These are phyloP conservation scores for Verticillium klebahnii DNA, from an alignment of 2,329 filamentous ascomycete genomes.

Conservation along the genomic window DNA sequence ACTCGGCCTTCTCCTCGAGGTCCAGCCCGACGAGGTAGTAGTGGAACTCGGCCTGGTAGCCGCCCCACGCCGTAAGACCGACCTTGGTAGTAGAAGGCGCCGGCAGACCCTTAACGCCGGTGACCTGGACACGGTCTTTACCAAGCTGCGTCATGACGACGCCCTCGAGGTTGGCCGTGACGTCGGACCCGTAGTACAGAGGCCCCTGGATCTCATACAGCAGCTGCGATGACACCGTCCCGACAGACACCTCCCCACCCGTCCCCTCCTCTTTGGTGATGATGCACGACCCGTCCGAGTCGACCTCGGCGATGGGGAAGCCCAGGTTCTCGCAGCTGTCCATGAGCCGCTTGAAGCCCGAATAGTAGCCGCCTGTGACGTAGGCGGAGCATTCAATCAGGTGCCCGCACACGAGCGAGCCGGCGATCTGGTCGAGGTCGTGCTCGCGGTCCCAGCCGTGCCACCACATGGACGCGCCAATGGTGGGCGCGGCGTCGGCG, in stretches of 20 bases:
- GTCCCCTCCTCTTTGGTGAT: slow-evolving; percentile 20
- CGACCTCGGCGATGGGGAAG: slow-evolving; percentile 46
- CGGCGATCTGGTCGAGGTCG: slow-evolving; percentile 46
- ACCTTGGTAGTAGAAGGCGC: slow-evolving; percentile 27
- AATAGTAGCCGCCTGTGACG: slow-evolving; percentile 49
- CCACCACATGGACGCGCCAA: slow-evolving; percentile 53
- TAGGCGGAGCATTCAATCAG: slow-evolving; percentile 51
- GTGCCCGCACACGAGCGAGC: slow-evolving; percentile 45
- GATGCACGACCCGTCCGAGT: slow-evolving; percentile 29
- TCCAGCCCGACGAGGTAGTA: slow-evolving; percentile 16
- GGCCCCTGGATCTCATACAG: slow-evolving; percentile 33
- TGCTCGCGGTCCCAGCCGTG: slow-evolving; percentile 43
- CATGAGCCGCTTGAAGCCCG: slow-evolving; percentile 37
- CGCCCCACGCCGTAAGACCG: slow-evolving; percentile 17
- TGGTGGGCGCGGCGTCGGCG: slow-evolving; percentile 45
- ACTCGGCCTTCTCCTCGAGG: slow-evolving; percentile 16
- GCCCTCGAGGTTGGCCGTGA: slow-evolving; percentile 22
- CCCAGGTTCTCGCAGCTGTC: slow-evolving; percentile 36
- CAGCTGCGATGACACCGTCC: slow-evolving; percentile 24
- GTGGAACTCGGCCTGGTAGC: slow-evolving; percentile 20
- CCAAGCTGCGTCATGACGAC: slow-evolving; percentile 39
- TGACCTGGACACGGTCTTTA: slow-evolving; percentile 24
- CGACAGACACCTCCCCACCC: slow-evolving; percentile 18
- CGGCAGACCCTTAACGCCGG: slow-evolving; percentile 25
- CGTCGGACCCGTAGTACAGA: slow-evolving; percentile 26